Evolutionary conservation across 441 rosid genomes (phyloP), one percentile per base, ranked within the genome.

Genomic region (Gossypium aridum): DNA sequence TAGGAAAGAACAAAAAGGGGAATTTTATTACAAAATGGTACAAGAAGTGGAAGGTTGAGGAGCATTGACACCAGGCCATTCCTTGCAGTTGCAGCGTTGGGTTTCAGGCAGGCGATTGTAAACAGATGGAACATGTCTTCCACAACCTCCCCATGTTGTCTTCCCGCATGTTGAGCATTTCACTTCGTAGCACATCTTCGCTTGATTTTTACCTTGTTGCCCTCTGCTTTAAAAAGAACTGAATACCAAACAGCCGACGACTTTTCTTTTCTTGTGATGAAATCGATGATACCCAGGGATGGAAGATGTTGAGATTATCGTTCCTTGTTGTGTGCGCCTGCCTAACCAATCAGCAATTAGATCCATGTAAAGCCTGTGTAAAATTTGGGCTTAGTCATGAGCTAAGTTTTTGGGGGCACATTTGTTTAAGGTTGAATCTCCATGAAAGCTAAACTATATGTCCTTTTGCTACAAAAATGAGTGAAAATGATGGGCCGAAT

Each of bases 81-180:
- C 83, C 22, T 72, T 77, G 73, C 88, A 83, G 26, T 64, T 68
- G 43, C 87, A 85, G 78, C 76, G 87, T 8, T 78, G 85, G 20
- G 76, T 83, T 47, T 85, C 76, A 0, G 85, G 78, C 71, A 83
- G 72, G 14, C 80, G 66, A 31, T 64, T 63, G 23, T 85, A 78
- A 39, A 85, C 84, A 16, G 84, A 80, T 2, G 64, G 34, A 5
- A 85, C 85, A 45, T 85, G 88, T 64, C 81, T 76, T 9, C 85
- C 87, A 63, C 87, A 83, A 22, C 88, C 88, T 12, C 80, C 82
- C 88, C 86, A 83, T 1, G 78, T 78, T 54, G 78, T 85, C 77
- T 85, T 83, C 25, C 86, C 70, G 31, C 70, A 65, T 12, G 70
- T 39, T 65, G 67, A 63, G 67, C 67, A 63, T 23, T 63, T 63